phyloP scores from a whole-genome alignment of 2,329 filamentous ascomycete genomes.

The Diplodia scrobiculata region DNA sequence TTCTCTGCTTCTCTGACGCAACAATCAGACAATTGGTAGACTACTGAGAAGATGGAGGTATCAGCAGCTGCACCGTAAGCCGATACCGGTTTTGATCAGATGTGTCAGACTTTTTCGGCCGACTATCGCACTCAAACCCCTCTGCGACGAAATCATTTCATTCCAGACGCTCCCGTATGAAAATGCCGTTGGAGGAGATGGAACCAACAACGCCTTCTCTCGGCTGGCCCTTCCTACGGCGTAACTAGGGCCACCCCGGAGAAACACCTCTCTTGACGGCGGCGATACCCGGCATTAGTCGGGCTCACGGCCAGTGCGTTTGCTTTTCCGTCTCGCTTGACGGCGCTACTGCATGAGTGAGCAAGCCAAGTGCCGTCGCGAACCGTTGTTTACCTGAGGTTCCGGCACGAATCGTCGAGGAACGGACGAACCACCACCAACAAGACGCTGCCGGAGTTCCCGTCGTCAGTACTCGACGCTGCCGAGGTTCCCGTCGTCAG shows the following conservation, averaged over 20 bases:
- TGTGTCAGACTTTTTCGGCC: not conserved
- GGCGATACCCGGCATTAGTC: conserved; percentile 14
- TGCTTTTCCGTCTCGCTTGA: not conserved
- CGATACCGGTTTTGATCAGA: not conserved
- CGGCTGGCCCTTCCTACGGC: not conserved
- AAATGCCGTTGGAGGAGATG: too few species aligned
- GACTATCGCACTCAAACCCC: not conserved
- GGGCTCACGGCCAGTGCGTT: not conserved
- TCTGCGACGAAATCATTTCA: too few species aligned
- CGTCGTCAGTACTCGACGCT: not conserved
- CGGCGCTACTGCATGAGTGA: not conserved
- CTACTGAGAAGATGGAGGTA: not conserved
- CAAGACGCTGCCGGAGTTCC: not conserved
- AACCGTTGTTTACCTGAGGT: not conserved
- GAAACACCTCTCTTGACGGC: conserved; percentile 4
- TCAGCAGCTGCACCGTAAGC: not conserved
- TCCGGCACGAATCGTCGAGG: not conserved
- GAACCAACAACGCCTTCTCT: too few species aligned
- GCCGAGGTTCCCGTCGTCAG: too few species aligned
- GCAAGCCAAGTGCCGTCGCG: not conserved
- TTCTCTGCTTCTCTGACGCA: not conserved
- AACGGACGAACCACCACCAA: not conserved
- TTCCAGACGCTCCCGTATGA: too few species aligned
- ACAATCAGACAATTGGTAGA: not conserved
- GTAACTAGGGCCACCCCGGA: conserved; percentile 4